Conservation (phyloP, 208 protist genomes). For the Trichomonas gallinae region DNA sequence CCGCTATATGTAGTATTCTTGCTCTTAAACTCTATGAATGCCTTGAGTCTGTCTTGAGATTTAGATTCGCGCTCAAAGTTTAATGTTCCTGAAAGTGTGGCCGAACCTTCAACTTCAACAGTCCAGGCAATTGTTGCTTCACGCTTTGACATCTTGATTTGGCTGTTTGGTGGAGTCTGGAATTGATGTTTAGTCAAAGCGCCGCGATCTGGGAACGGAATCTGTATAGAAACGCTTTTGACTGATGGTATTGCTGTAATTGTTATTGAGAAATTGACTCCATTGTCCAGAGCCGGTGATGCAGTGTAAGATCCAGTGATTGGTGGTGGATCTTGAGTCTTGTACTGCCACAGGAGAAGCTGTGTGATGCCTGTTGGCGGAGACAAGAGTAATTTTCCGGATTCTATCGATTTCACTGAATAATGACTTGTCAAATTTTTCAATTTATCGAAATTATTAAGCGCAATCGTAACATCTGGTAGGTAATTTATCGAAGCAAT, state of each 20-base stretch:
- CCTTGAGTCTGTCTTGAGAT: neutral
- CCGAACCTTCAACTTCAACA: neutral
- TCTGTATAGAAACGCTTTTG: neutral
- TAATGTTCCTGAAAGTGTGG: neutral
- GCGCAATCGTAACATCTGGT: neutral
- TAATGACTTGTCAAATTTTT: neutral
- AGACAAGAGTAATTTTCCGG: neutral
- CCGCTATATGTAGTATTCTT: neutral
- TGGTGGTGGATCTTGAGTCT: neutral
- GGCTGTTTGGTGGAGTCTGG: neutral
- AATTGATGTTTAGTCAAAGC: neutral
- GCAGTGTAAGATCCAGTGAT: neutral
- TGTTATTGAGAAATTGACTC: neutral
- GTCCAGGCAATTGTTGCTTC: neutral
- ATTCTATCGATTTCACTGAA: neutral
- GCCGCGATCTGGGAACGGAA: neutral
- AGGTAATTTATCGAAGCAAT: neutral
- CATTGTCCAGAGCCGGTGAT: neutral
- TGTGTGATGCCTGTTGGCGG: neutral
- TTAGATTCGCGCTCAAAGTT: neutral
- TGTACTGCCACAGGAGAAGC: neutral
- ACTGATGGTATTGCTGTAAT: neutral
- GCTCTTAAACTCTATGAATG: neutral
- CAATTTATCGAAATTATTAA: neutral
- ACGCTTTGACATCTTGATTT: neutral